Base-by-base conservation (phyloP, 83 land plant genomes). In the Picea abies region DNA sequence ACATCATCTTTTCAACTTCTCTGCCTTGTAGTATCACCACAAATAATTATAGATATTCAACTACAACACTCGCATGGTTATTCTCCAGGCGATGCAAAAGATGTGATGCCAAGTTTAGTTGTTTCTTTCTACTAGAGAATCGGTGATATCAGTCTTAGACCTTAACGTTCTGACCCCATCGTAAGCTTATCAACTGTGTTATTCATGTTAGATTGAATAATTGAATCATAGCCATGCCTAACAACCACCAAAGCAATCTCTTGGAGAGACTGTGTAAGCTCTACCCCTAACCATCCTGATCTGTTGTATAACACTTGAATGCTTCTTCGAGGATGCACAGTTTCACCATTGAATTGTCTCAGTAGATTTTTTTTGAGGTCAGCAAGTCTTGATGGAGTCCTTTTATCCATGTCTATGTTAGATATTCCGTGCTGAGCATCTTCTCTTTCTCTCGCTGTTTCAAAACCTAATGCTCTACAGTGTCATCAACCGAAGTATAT, bases 251-350 rank as follows among this genome's bases (percentile, higher is more conserved):
- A 82, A 70, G 99, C 96, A 79, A 94, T 89, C 80, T 96, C 99
- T 70, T 96, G 97, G 60, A 96, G 67, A 56, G 94, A 85, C 78
- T 96, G 99, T 56, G 99, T 97, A 84, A 96, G 88, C 85, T 87
- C 87, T 81, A 96, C 99, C 61, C 99, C 99, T 1, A 93, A 79
- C 96, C 99, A 96, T 65, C 99, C 98, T 96, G 87, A 67, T 66
- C n/a, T 73, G 83, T 92, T 94, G 58, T 91, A 35, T 37, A 1
- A 37, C 39, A 37, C 39, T 37, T 37, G 39, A 37, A 37, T 37
- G 39, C 39, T 1, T 37, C 39, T 37, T 37, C 39, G 0, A 1
- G 39, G 39, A 37, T 37, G 39, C 39, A 37, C 39, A 37, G 5
- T 29, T 29, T 26, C 29, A 26, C 29, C 29, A 26, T 26, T 26